Percentiles rank a stretch among this genome's conserved stretches.
Conservation (phyloP, 306 rosid genomes). For the Prosopis cineraria region DNA sequence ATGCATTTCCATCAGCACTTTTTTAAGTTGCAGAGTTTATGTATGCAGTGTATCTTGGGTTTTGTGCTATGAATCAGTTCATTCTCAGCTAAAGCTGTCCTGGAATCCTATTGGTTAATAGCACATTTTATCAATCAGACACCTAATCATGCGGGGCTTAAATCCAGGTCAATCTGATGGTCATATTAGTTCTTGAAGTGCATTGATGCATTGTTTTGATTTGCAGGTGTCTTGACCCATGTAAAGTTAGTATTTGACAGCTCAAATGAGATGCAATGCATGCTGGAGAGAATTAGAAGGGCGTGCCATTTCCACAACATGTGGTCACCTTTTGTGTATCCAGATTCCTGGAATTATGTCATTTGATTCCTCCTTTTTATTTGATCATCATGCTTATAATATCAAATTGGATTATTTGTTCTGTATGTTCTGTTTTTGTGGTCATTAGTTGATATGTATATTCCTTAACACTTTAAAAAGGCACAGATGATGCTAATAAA, state of each 20-base stretch:
- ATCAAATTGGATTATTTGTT: conserved; percentile 25
- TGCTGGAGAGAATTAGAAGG: conserved; percentile 99
- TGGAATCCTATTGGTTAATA: conserved; percentile 11
- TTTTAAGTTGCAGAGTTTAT: not conserved
- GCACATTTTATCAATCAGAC: conserved; percentile 7
- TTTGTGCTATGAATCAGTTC: not conserved
- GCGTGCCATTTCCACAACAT: conserved; percentile 87
- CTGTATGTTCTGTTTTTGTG: conserved; percentile 27
- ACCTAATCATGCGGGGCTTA: conserved; percentile 3
- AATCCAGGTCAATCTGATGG: conserved; percentile 11
- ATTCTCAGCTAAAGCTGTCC: conserved; percentile 19
- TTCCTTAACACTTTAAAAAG: conserved; percentile 64
- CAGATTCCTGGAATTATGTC: conserved; percentile 29
- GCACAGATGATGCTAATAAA: conserved; percentile 95
- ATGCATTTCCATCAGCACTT: not conserved
- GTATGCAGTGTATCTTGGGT: not conserved
- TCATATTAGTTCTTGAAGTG: conserved; percentile 23
- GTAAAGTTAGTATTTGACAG: conserved; percentile 44
- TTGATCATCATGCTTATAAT: conserved; percentile 13
- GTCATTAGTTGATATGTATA: conserved; percentile 13
- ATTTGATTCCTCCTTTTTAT: not conserved
- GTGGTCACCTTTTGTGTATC: conserved; percentile 96
- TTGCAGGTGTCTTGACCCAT: conserved; percentile 48
- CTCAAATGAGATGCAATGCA: conserved; percentile 97
- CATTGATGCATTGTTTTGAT: conserved; percentile 28